Base-by-base conservation (phyloP, 2,329 filamentous ascomycete genomes). In the Beauveria australis region DNA sequence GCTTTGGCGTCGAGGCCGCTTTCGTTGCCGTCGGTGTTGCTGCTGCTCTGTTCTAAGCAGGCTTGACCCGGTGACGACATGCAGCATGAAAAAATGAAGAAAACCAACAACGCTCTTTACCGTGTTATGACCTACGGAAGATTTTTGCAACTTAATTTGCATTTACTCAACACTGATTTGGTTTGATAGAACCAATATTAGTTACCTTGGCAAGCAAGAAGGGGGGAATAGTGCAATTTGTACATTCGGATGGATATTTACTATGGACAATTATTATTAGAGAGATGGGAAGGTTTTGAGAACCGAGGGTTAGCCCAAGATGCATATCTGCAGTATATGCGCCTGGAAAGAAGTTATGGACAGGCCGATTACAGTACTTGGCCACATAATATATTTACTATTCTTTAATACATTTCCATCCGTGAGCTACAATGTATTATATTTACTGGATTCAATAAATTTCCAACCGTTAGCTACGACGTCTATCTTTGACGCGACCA, bases 21-120 rank as follows among this genome's bases (percentile, higher is more conserved):
- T 70, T 68, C 54, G 70, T 66, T 49, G 70, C 70, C 22, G 71
- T 67, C 37, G 73, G 69, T 67, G 61, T 73, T 52, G 68, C 68
- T 52, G 72, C 67, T 43, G 57, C 74, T 64, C 66, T 73, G 56
- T 65, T 75, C 64, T 74, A 74, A 71, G 16, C 37, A 33, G 30
- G 30, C 30, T 33, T 33, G 30, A 33, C 30, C 30, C 30, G 10
- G 30, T 3, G 7, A 19, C 14, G 24, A 22, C 22, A 19, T 56
- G 2, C 37, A 47, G 24, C 40, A 7, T 19, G 41, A 19, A 43
- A 14, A 30, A 54, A 53, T 2, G 24, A 33, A 19, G 37, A 24
- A 19, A 24, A 48, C 7, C 12, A 47, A 51, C 24, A 28, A 41
- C 22, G 51, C n/a, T 24, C 33, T 18, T 33, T 12, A 33, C 30